phyloP scores from a whole-genome alignment of 305 asterid genomes.

The Solanum aculeatissimum region DNA sequence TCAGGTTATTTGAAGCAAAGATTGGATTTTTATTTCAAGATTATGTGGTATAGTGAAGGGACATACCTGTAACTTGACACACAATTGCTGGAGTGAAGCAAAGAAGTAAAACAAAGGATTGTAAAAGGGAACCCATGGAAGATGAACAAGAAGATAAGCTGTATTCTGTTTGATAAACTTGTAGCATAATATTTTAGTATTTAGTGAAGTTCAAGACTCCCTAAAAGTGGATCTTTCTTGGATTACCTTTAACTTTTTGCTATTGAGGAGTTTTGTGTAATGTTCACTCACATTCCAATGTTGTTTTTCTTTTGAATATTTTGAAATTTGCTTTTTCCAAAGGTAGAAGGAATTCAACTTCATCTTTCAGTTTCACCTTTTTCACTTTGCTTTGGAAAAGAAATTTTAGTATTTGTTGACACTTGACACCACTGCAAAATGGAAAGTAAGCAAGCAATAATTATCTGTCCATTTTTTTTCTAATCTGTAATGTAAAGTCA shows the following conservation, averaged over 20 bases:
- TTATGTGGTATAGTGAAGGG: not conserved
- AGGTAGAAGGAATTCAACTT: not conserved
- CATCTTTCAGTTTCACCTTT: not conserved
- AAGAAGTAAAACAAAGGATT: constrained; percentile 15
- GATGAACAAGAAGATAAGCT: constrained; percentile 18
- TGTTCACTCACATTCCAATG: not conserved
- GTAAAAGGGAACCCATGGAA: constrained; percentile 36
- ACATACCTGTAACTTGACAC: constrained; percentile 72
- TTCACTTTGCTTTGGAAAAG: not conserved
- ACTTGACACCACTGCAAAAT: not conserved
- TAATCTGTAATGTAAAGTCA: not conserved
- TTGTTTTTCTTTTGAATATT: not conserved
- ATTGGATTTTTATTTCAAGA: not conserved
- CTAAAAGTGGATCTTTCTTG: constrained; percentile 3
- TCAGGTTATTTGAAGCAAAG: not conserved
- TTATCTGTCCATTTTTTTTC: not conserved
- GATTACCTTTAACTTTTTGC: constrained; percentile 21
- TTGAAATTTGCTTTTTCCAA: not conserved
- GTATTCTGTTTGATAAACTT: not conserved
- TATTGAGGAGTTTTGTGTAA: not conserved
- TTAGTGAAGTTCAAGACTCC: constrained; percentile 9
- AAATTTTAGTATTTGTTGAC: not conserved
- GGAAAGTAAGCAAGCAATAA: not conserved
- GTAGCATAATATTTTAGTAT: not conserved
- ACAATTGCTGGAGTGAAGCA: constrained; percentile 36